Evolutionary conservation across 371 early-diverging fungal genomes (phyloP), one percentile per base, ranked within the genome.

Genomic region (Mucor saturninus): DNA sequence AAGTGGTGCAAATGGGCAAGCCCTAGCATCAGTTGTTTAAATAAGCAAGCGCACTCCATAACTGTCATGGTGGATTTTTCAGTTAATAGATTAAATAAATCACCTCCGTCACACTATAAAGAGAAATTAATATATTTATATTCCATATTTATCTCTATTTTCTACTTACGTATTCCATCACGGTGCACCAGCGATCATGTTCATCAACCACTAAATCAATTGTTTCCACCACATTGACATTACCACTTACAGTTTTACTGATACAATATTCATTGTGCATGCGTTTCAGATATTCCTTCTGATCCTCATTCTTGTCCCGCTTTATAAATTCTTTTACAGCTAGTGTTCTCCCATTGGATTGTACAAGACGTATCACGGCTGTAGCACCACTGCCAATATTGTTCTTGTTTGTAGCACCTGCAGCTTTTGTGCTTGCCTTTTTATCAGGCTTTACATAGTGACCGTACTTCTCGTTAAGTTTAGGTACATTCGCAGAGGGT

Each of bases 1-100:
- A 93, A 80, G 21, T 93, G 79, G 80, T 99, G 99, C 61, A 97
- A 89, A 70, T 99, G 97, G 49, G 95, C 93, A 42, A 99, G 82
- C 43, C 98, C 95, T 40, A 95, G 83, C 81, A 98, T 89, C 52
- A 99, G 81, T 72, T 99, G 99, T 74, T 98, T 76, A 59, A 89
- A 90, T 11, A 83, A 75, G 43, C 88, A 87, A 28, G 67, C 74
- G 11, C 72, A 68, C 52, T 87, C 88, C 14, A 68, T 67, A 8
- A 70, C 62, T 3, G 82, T 66, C 59, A 86, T 69, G 6, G 60
- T 56, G 1, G 65, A 55, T 64, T 69, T 61, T 64, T 64, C 79
- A 51, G 56, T 76, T 26, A 86, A 69, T 21, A 87, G 43, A 45
- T 73, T 67, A 54, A 84, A 86, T 48, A 88, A 52, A 73, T 89